Conservation (phyloP, 495 filamentous ascomycete genomes). For the Hypoxylon lienhwacheense region DNA sequence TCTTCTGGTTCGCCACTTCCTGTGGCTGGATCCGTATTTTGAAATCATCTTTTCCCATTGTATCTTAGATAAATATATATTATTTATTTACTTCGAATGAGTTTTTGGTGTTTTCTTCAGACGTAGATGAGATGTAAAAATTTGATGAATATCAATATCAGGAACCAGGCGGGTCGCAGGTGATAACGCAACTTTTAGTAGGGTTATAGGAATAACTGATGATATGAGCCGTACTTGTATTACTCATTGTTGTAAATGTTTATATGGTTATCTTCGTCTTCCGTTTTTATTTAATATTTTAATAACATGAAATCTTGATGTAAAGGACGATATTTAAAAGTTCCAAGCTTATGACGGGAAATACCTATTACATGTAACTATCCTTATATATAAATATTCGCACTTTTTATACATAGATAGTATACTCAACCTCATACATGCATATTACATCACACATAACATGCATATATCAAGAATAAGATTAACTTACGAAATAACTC, state of each 20-base stretch:
- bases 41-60: conserved; percentile 35
- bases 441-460: no score
- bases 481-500: no score
- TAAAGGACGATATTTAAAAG: conserved; percentile 7
- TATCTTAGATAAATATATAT: not conserved
- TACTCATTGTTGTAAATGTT: not conserved
- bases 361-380: no score
- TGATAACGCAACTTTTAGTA: not conserved
- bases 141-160: not conserved
- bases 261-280: not conserved
- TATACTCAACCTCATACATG: no score
- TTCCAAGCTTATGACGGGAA: no score
- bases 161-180: not conserved
- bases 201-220: not conserved
- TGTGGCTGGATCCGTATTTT: conserved; percentile 39
- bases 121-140: not conserved
- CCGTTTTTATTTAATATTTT: not conserved
- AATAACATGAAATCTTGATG: not conserved
- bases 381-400: no score
- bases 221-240: not conserved
- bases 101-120: not conserved
- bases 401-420: no score
- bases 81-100: not conserved
- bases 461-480: no score
- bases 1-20: conserved; percentile 37